phyloP scores from a whole-genome alignment of 139 green algal genomes.

The Gonium pectorale region DNA sequence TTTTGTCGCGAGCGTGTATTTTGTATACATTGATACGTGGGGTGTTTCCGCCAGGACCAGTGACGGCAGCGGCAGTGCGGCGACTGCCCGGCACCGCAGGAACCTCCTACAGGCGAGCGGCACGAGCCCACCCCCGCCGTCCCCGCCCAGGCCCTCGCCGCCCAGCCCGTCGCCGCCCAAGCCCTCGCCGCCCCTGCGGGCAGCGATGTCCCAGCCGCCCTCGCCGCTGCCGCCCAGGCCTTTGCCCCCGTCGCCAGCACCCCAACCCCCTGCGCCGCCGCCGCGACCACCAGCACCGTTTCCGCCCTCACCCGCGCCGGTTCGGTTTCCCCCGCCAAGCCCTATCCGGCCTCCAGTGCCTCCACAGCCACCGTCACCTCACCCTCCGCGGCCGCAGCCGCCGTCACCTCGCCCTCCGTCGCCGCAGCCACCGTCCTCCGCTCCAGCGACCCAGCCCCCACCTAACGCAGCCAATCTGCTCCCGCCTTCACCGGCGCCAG shows the following conservation, averaged over 20 bases:
- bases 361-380: neutral
- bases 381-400: neutral
- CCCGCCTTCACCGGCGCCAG: neutral
- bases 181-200: neutral
- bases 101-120: no score
- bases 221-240: neutral
- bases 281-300: neutral
- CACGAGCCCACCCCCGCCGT: neutral
- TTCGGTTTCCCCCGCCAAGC: neutral
- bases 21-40: neutral
- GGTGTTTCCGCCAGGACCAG: neutral
- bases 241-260: neutral
- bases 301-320: neutral
- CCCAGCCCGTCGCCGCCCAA: neutral
- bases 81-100: no score
- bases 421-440: no score
- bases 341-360: neutral
- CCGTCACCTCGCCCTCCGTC: neutral
- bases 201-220: no score
- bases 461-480: no score
- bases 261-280: neutral
- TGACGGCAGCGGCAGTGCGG: neutral
- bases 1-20: slow-evolving; percentile 17
- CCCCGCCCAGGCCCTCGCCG: neutral
- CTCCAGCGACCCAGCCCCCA: no score